A percentile compares a stretch with the other conserved stretches of the same genome.
These are phyloP conservation scores for Suhomyces atakaporum DNA, from an alignment of 1,139 yeast species.

Conservation along the genomic window DNA sequence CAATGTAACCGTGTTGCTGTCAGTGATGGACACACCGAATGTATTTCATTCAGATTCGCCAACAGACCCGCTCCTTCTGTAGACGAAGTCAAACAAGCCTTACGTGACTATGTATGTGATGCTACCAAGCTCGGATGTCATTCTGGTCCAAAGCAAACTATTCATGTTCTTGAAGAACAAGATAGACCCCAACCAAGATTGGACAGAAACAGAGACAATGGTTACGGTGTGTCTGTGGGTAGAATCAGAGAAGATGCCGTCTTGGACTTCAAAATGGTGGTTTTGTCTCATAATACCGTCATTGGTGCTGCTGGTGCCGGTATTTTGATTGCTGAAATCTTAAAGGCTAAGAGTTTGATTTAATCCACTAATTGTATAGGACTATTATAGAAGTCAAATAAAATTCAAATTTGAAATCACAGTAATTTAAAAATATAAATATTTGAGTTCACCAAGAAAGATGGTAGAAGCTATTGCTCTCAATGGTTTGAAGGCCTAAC, in stretches of 20 bases:
- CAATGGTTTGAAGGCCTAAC: no score
- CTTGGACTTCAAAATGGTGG: constrained; percentile 93
- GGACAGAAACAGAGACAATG: constrained; percentile 93
- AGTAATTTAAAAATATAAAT: no score
- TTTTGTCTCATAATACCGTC: constrained; percentile 91
- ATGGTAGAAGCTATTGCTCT: no score
- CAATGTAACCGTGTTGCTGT: constrained; percentile 98
- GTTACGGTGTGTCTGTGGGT: constrained; percentile 95
- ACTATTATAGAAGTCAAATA: neutral
- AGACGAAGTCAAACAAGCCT: constrained; percentile 70
- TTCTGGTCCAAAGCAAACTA: constrained; percentile 91
- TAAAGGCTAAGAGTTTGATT: constrained; percentile 74
- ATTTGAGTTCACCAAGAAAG: no score
- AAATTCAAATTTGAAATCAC: no score
- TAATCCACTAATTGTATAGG: constrained; percentile 25
- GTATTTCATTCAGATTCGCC: constrained; percentile 83
- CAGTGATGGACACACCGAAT: constrained; percentile 96
- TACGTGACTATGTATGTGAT: constrained; percentile 80
- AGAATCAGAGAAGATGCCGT: constrained; percentile 92
- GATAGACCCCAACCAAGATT: constrained; percentile 98
- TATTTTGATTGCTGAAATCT: constrained; percentile 87
- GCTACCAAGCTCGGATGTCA: constrained; percentile 76
- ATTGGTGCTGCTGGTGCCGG: constrained; percentile 99
- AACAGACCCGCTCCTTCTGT: constrained; percentile 82
- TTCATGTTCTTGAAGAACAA: constrained; percentile 84